These are phyloP conservation scores for Endoconidiophora laricicola DNA, from an alignment of 2,329 filamentous ascomycete species.

Conservation along the genomic window DNA sequence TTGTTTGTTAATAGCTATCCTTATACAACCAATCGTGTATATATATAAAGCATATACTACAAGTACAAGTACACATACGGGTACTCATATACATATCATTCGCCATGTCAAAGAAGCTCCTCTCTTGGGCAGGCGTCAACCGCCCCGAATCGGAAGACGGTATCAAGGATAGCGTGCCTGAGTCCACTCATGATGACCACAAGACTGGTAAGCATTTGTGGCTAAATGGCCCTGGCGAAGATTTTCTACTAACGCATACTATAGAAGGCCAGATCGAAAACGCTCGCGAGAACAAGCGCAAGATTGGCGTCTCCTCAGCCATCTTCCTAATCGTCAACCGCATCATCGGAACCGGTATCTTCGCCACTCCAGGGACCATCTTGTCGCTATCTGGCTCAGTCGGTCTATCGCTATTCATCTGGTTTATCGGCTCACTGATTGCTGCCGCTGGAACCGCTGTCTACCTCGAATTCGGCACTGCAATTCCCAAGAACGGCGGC, in stretches of 20 bases:
- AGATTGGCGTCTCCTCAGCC: conserved; percentile 39
- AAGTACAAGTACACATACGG: no score
- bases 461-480: conserved; percentile 50
- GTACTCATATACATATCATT: no score
- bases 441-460: conserved; percentile 45
- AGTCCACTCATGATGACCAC: background rate
- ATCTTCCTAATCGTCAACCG: conserved; percentile 47
- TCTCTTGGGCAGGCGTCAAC: background rate
- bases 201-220: conserved; percentile 2
- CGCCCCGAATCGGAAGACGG: conserved; percentile 1
- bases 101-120: no score
- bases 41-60: background rate
- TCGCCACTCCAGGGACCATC: conserved; percentile 44
- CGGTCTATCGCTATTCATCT: conserved; percentile 46
- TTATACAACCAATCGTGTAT: background rate
- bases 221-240: background rate
- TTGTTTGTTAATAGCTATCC: background rate
- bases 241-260: background rate
- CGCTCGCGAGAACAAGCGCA: conserved; percentile 32
- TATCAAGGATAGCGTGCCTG: background rate
- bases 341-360: conserved; percentile 51
- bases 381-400: conserved; percentile 40
- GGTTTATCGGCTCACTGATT: conserved; percentile 45
- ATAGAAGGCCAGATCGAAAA: conserved; percentile 20
- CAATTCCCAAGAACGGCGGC: conserved; percentile 45